A percentile compares a stretch with the other conserved stretches of the same genome.
Evolutionary conservation across 2,329 filamentous ascomycete genomes (phyloP).

Genomic region (Neocatenulostroma microsporum): DNA sequence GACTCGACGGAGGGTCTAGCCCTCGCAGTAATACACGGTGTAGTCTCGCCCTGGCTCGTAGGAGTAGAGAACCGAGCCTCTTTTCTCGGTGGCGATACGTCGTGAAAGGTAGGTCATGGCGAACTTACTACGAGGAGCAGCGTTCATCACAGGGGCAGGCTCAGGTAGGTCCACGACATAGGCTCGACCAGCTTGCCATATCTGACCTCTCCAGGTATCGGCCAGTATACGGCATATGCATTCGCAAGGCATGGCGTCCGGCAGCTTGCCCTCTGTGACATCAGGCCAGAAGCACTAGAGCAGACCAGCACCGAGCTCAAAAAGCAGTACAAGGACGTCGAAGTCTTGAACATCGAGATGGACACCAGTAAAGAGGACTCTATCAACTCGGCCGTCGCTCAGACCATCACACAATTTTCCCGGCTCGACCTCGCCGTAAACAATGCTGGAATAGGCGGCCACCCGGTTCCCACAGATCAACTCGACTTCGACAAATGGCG

Average conservation of each 20-base stretch:
- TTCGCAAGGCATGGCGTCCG: conserved; percentile 14
- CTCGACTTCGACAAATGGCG: conserved; percentile 43
- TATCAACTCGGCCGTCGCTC: conserved; percentile 28
- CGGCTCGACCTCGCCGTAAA: conserved; percentile 56
- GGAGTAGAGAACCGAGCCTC: no score
- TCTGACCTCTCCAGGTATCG: conserved; percentile 12
- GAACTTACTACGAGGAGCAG: conserved; percentile 5
- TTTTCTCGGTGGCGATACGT: no score
- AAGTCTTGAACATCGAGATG: conserved; percentile 12
- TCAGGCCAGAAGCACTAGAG: conserved; percentile 9
- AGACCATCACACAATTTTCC: conserved; percentile 43
- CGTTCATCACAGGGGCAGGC: conserved; percentile 18
- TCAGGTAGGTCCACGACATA: conserved; percentile 7
- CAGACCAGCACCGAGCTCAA: conserved; percentile 10
- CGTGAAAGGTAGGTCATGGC: conserved; percentile 5
- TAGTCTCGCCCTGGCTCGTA: no score
- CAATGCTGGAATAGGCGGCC: conserved; percentile 53
- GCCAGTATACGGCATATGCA: conserved; percentile 14
- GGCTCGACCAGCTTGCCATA: not conserved
- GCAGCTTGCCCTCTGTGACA: conserved; percentile 15
- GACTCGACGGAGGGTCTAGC: no score
- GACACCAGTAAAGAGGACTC: conserved; percentile 13
- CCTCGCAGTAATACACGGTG: no score
- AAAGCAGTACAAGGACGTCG: conserved; percentile 5
- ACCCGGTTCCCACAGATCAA: conserved; percentile 43